A percentile compares a stretch with the other conserved stretches of the same genome.
Evolutionary conservation across 106 monocot species (phyloP).

Genomic region (Ottelia alismoides): DNA sequence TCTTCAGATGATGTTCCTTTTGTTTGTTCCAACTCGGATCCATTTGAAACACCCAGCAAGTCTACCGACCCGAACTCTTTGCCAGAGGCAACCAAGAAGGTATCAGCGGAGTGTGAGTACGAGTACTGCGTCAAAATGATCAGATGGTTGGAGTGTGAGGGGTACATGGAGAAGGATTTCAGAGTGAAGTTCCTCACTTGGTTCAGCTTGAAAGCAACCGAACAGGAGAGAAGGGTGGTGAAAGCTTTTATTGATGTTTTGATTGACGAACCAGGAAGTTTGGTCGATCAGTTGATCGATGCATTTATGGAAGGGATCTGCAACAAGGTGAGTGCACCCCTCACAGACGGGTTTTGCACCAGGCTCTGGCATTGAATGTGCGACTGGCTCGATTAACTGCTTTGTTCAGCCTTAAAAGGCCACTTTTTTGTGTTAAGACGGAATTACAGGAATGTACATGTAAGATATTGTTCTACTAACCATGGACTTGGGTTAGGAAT

Average conservation of each 20-base stretch:
- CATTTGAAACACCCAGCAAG: constrained; percentile 35
- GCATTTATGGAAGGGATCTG: constrained; percentile 72
- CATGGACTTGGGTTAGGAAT: too few relatives aligned
- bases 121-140: constrained; percentile 91
- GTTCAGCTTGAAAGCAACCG: constrained; percentile 80
- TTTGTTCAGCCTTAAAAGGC: too few relatives aligned
- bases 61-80: constrained; percentile 12
- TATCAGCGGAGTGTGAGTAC: constrained; percentile 43
- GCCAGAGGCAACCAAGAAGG: constrained; percentile 28
- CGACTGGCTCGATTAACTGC: too few relatives aligned
- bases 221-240: constrained; percentile 68
- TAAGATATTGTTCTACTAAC: too few relatives aligned
- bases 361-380: constrained; percentile 55
- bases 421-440: too few relatives aligned
- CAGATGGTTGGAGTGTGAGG: constrained; percentile 74
- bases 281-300: constrained; percentile 67
- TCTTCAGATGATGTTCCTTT: constrained; percentile 21
- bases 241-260: constrained; percentile 68
- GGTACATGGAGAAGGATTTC: constrained; percentile 84
- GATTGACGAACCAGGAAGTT: constrained; percentile 59
- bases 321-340: constrained; percentile 37
- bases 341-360: constrained; percentile 31
- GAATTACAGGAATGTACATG: too few relatives aligned
- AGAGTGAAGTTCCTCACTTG: constrained; percentile 82
- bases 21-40: constrained; percentile 33